Evolutionary conservation across 441 rosid species (phyloP), one percentile per base, ranked within the genome.

Genomic region (Arabidopsis lyrata): DNA sequence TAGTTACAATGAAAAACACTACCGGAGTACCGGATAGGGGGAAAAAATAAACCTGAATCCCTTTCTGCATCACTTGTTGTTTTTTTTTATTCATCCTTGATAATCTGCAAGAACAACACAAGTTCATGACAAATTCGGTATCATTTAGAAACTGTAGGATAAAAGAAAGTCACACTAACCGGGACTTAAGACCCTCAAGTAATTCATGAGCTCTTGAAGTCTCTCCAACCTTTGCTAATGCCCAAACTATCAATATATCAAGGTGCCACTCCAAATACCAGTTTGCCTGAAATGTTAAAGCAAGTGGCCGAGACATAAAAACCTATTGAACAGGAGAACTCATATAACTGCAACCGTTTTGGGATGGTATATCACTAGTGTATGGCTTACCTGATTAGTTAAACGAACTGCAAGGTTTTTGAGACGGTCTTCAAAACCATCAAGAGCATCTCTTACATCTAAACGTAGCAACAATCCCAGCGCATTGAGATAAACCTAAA

Each of bases 191-290:
- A 55, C 96, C 93, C 52, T 81, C 61, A 1, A 89, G 87, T 35
- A 95, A 77, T 53, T 83, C 93, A 72, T 82, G 89, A 35, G 97
- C 97, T 79, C 78, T 83, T 15, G 90, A 82, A 63, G 78, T 52
- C 79, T 92, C 82, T 60, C 90, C 90, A 34, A 81, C 79, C 66
- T 80, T 74, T 31, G 94, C 83, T 77, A 95, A 81, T 67, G 93
- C 97, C 97, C 97, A 89, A 63, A 86, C 60, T 68, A 82, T 89
- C 83, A 92, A 81, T 81, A 92, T 71, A 82, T 95, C 93, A 16
- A 95, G 83, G 78, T 87, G 95, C 97, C 93, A 95, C 62, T 85
- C 92, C n/a, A 88, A 41, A 77, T 85, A 77, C 99, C 99, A 92
- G 76, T 75, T 79, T 60, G 68, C 82, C 99, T 94, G 76, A 77